Evolutionary conservation across 371 early-diverging fungal species (phyloP), one percentile per base, ranked within the genome.

Genomic region (Mortierella sp.): DNA sequence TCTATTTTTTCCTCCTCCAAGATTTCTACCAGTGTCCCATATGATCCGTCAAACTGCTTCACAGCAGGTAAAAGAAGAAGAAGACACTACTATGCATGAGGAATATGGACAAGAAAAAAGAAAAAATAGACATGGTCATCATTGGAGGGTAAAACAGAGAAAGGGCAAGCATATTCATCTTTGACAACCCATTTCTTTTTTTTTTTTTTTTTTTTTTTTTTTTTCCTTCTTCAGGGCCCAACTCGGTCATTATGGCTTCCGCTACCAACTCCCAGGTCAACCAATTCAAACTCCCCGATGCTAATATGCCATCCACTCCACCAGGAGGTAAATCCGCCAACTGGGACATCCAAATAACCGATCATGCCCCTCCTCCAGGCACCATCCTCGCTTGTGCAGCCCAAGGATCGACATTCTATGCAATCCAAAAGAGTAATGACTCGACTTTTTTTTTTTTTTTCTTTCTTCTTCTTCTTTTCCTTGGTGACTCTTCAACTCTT

Each of bases 311-410:
- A 6, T 29, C 56, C 55, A 47, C 9, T 15, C 21, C 18, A 1
- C n/a, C 50, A 2, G 44, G 4, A 29, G 7, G 28, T 37, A 21
- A 6, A 14, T n/a, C 4, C 3, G n/a, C n/a, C 16, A 16, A 19
- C 23, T n/a, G 52, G 56, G 45, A 14, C 45, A 7, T 29, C n/a
- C 45, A 29, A 52, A 9, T 18, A n/a, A 14, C 21, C 21, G 26
- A 19, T n/a, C 7, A 65, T 19, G n/a, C 46, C 6, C 11, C 11
- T 25, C 4, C 46, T 21, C 11, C 21, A 7, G 14, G 52, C 25
- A 48, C 14, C 14, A 64, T 63, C 29, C 52, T 70, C 19, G 57
- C 70, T 19, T 70, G 70, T 29, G 59, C 50, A 5, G 44, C 60
- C n/a, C 37, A 5, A 25, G 45, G 44, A 26, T 30, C 63, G 12